phyloP scores from a whole-genome alignment of 345 rosid species.

The Lumnitzera racemosa region DNA sequence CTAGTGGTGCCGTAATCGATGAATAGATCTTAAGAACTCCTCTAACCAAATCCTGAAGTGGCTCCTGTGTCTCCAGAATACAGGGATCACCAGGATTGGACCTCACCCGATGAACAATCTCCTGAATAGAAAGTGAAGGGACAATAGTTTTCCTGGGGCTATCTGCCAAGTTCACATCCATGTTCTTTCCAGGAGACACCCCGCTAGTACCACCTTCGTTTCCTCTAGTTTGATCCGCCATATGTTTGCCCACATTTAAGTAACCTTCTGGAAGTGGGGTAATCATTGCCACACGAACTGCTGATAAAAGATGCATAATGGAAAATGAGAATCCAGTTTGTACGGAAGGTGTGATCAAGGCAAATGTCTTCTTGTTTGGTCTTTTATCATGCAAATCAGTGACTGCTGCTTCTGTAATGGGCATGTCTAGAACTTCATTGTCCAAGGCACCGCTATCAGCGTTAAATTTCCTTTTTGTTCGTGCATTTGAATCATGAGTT shows the following conservation, averaged over 20 bases:
- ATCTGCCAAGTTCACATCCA: slow-evolving; percentile 31
- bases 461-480: slow-evolving; percentile 62
- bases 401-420: slow-evolving; percentile 31
- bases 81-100: slow-evolving; percentile 94
- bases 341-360: slow-evolving; percentile 86
- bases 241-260: slow-evolving; percentile 41
- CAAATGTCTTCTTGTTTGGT: slow-evolving; percentile 76
- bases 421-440: slow-evolving; percentile 46
- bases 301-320: slow-evolving; percentile 88
- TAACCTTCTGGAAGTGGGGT: slow-evolving; percentile 56
- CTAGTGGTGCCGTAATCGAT: slow-evolving; percentile 89
- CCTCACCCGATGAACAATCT: slow-evolving; percentile 76
- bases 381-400: slow-evolving; percentile 57
- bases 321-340: slow-evolving; percentile 95
- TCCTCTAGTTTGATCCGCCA: slow-evolving; percentile 37
- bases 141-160: slow-evolving; percentile 31
- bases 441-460: slow-evolving; percentile 39
- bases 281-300: slow-evolving; percentile 86
- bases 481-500: slow-evolving; percentile 35
- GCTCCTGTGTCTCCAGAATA: slow-evolving; percentile 92
- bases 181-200: slow-evolving; percentile 32
- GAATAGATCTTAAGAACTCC: slow-evolving; percentile 90
- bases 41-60: slow-evolving; percentile 90
- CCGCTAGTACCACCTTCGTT: slow-evolving; percentile 41
- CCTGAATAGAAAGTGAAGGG: slow-evolving; percentile 75